Base-by-base conservation (phyloP, 768 basidiomycete species). In the Macrolepiota fuliginosa region DNA sequence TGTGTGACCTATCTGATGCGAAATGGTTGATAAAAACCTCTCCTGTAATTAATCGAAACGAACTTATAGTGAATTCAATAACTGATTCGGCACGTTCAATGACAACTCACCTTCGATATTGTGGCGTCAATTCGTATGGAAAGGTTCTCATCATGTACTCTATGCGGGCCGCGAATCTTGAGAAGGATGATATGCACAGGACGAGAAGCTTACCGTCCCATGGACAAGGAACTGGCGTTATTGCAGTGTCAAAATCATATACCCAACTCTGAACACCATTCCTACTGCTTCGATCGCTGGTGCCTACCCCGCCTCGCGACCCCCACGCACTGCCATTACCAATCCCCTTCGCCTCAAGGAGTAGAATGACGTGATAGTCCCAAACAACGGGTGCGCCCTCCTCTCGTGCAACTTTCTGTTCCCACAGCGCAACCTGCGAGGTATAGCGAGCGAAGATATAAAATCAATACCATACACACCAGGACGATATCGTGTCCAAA, bases 1-100 rank as follows among this genome's bases (percentile, higher is more conserved):
- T 91, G 71, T 91, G 89, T 57, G 88, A 87, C 67, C 89, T 77
- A 70, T 91, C 88, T 19, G 89, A 90, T 10, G 88, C 86, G 74
- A 91, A 90, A 66, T 83, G 68, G 63, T 82, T 73, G 46, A 90
- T 70, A 68, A 78, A 89, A 12, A 71, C 70, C 35, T 71, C 62
- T 17, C 80, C 83, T 61, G 82, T 78, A 61, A 91, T 73, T 35
- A 89, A 79, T 68, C 89, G 80, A 71, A 90, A 90, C 50, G 78
- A 65, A 69, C 89, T 91, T 68, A 19, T 19, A 50, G 56, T 37
- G 56, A 24, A 35, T 13, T 6, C 11, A 22, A 22, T 2, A 19
- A 11, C 22, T 24, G 24, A 22, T 10, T 13, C 25, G 4, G 24
- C 19, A 49, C 10, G 9, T 13, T 24, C 11, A 29, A 24, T 4